Evolutionary conservation across 2,329 filamentous ascomycete species (phyloP).

Genomic region (Sclerotinia glacialis): DNA sequence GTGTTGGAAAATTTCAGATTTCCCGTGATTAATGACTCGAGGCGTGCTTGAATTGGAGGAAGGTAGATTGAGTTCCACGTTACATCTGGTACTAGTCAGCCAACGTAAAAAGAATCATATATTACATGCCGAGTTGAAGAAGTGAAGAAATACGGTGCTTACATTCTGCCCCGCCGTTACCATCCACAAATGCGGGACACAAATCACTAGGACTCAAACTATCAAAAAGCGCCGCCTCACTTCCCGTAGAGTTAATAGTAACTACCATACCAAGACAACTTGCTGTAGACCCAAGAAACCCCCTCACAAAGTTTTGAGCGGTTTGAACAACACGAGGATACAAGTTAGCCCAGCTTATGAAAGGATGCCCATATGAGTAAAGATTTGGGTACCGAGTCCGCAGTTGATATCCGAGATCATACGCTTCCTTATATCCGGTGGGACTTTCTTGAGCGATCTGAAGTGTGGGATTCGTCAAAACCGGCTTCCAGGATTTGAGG

Average conservation of each 20-base stretch:
- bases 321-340: constrained; percentile 63
- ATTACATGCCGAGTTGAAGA: no score
- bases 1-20: constrained; percentile 52
- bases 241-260: constrained; percentile 55
- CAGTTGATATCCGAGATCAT: constrained; percentile 54
- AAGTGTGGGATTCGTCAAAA: constrained; percentile 51
- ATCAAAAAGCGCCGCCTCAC: constrained; percentile 54
- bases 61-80: constrained; percentile 18
- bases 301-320: constrained; percentile 58
- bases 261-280: constrained; percentile 54
- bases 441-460: constrained; percentile 59
- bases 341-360: constrained; percentile 63
- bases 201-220: constrained; percentile 61
- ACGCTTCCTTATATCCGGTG: constrained; percentile 61
- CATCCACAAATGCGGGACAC: constrained; percentile 58
- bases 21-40: constrained; percentile 39
- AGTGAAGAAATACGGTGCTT: constrained; percentile 15
- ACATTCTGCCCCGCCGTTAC: constrained; percentile 47
- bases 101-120: not conserved
- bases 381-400: constrained; percentile 49
- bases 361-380: constrained; percentile 45
- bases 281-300: constrained; percentile 57
- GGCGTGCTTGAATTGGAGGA: constrained; percentile 12
- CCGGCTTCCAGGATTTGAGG: constrained; percentile 56
- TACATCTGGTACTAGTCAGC: not conserved